Percentiles rank a stretch among this genome's conserved stretches.
phyloP scores from a whole-genome alignment of 768 basidiomycete genomes.

The Auricularia sp. region DNA sequence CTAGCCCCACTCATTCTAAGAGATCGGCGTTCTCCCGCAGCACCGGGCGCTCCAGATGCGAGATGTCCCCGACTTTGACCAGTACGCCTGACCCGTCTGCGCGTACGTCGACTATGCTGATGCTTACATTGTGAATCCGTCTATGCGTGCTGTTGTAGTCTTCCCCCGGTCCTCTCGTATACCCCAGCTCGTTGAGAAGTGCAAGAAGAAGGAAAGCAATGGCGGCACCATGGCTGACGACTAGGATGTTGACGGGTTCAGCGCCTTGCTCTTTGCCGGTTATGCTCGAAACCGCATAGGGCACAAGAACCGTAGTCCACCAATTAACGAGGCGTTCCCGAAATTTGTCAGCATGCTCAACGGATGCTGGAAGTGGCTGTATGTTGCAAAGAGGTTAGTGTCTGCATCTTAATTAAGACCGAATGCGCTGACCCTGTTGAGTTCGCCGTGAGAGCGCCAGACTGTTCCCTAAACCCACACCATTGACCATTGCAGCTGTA shows the following conservation, averaged over 20 bases:
- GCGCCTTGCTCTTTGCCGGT: conserved; percentile 11
- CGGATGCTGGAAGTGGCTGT: conserved; percentile 18
- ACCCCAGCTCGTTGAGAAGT: conserved; percentile 24
- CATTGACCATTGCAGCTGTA: background rate
- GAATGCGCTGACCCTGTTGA: background rate
- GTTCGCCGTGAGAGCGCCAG: background rate
- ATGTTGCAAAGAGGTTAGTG: conserved; percentile 11
- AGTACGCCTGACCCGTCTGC: conserved; percentile 30
- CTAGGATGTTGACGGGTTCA: conserved; percentile 37
- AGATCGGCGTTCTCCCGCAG: conserved; percentile 44
- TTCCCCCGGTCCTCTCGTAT: conserved; percentile 23
- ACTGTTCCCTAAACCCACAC: too few relatives aligned
- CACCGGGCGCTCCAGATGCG: conserved; percentile 36
- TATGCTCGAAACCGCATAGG: conserved; percentile 17
- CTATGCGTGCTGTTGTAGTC: conserved; percentile 18
- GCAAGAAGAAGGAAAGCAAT: conserved; percentile 25
- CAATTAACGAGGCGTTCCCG: conserved; percentile 42
- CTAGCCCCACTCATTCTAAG: background rate
- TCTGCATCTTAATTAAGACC: background rate
- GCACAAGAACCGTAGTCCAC: conserved; percentile 44
- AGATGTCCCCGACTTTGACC: conserved; percentile 43
- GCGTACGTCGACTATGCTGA: conserved; percentile 50
- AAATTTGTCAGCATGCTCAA: conserved; percentile 35
- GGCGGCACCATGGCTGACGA: conserved; percentile 58
- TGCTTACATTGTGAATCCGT: conserved; percentile 39